phyloP scores from a whole-genome alignment of 768 basidiomycete genomes.

The Psilocybe subaeruginosa region DNA sequence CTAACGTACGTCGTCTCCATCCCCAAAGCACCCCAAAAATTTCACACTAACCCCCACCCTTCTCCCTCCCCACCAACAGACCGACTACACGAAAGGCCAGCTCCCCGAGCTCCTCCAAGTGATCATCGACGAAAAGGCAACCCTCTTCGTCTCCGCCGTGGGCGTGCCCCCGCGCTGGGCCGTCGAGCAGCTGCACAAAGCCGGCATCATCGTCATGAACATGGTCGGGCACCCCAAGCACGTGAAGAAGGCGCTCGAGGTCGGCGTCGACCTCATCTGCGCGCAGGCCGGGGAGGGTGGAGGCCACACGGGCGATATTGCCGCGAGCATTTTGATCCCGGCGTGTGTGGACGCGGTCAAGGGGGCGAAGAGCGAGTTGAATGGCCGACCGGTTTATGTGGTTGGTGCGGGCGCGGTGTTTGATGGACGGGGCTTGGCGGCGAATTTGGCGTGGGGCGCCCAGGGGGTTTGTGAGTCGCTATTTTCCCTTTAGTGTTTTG shows the following conservation, averaged over 20 bases:
- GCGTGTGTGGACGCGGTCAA: slow-evolving; percentile 86
- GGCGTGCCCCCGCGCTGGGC: slow-evolving; percentile 83
- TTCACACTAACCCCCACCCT: background rate
- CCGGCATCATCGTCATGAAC: slow-evolving; percentile 90
- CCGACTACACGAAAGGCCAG: slow-evolving; percentile 89
- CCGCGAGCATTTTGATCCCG: slow-evolving; percentile 87
- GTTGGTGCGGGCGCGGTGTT: slow-evolving; percentile 92
- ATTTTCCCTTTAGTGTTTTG: background rate
- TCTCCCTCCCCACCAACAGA: slow-evolving; percentile 38
- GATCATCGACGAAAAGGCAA: slow-evolving; percentile 88
- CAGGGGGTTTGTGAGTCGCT: slow-evolving; percentile 78
- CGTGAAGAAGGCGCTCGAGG: slow-evolving; percentile 76
- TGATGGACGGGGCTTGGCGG: slow-evolving; percentile 86
- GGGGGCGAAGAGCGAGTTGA: slow-evolving; percentile 77
- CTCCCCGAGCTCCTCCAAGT: slow-evolving; percentile 84
- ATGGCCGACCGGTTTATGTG: slow-evolving; percentile 83
- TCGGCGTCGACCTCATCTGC: slow-evolving; percentile 91
- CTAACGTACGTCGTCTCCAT: slow-evolving; percentile 59
- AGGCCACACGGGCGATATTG: slow-evolving; percentile 84
- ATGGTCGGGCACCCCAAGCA: slow-evolving; percentile 98
- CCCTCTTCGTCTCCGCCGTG: slow-evolving; percentile 90
- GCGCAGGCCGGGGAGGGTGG: slow-evolving; percentile 94
- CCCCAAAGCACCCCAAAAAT: background rate
- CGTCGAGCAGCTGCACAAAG: slow-evolving; percentile 82
- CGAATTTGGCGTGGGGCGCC: slow-evolving; percentile 89